phyloP scores from a whole-genome alignment of 2,329 filamentous ascomycete genomes.

The Neocucurbitaria cava region DNA sequence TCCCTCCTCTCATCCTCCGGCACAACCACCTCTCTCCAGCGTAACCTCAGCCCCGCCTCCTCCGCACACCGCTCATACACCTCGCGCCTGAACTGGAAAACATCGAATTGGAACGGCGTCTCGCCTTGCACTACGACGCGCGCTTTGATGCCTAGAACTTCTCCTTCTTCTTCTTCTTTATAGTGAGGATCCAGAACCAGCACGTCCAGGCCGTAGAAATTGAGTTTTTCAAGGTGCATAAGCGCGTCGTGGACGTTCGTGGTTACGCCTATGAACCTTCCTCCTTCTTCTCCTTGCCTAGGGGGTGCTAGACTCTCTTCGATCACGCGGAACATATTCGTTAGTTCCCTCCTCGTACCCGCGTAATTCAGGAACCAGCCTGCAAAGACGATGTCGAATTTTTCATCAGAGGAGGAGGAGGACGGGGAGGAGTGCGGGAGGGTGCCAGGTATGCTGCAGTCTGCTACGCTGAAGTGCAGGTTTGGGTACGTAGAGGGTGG shows the following conservation, averaged over 20 bases:
- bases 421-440: background rate
- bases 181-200: conserved; percentile 28
- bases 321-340: conserved; percentile 33
- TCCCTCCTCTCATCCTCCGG: conserved; percentile 36
- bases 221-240: conserved; percentile 21
- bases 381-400: conserved; percentile 38
- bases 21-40: conserved; percentile 27
- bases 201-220: conserved; percentile 35
- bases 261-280: conserved; percentile 32
- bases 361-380: conserved; percentile 45
- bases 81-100: conserved; percentile 32
- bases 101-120: conserved; percentile 28
- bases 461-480: conserved; percentile 29
- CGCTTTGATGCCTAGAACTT: conserved; percentile 30
- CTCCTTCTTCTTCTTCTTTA: background rate
- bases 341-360: conserved; percentile 26
- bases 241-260: conserved; percentile 28
- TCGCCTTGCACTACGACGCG: conserved; percentile 24
- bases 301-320: conserved; percentile 18
- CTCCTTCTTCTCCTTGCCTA: too few species aligned
- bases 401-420: background rate
- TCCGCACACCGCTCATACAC: conserved; percentile 37
- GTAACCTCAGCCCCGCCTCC: conserved; percentile 26
- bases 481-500: conserved; percentile 17
- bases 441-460: conserved; percentile 27